Evolutionary conservation across 257 asterid species (phyloP).

Genomic region (Penstemon newberryi): DNA sequence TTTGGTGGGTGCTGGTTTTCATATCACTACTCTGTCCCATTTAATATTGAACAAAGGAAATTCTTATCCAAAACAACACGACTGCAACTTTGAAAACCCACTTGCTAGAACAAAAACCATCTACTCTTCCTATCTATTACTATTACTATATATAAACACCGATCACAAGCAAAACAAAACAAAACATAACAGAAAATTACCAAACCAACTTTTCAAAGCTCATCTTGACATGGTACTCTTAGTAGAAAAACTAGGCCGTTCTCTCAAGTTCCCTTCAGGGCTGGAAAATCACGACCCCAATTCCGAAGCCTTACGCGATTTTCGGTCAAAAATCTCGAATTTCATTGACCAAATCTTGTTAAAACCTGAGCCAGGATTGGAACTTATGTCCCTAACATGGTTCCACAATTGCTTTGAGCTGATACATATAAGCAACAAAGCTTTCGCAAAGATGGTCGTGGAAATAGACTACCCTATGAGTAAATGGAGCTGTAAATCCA

Average conservation of each 20-base stretch:
- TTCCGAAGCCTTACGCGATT: constrained; percentile 36
- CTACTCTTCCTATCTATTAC: background rate
- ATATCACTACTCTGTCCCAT: background rate
- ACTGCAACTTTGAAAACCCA: constrained; percentile 27
- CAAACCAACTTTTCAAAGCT: background rate
- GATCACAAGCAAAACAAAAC: constrained; percentile 14
- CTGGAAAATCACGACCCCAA: constrained; percentile 31
- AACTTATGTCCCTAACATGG: constrained; percentile 34
- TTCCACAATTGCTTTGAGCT: constrained; percentile 41
- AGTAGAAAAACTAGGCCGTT: constrained; percentile 39
- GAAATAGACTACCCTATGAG: constrained; percentile 56
- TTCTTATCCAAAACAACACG: constrained; percentile 19
- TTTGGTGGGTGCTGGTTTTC: constrained; percentile 20
- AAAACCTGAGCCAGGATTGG: constrained; percentile 33
- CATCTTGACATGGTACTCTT: constrained; percentile 42
- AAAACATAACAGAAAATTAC: background rate
- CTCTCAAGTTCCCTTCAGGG: constrained; percentile 36
- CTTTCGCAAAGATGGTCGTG: constrained; percentile 51
- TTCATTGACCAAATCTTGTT: constrained; percentile 31
- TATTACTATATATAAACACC: background rate
- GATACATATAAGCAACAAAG: constrained; percentile 37
- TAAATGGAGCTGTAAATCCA: constrained; percentile 44
- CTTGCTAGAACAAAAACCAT: constrained; percentile 27
- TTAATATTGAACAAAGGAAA: background rate
- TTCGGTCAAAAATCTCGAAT: constrained; percentile 42